A percentile compares a stretch with the other conserved stretches of the same genome.
These are phyloP conservation scores for Apiospora pterosperma DNA, from an alignment of 2,329 filamentous ascomycete genomes.

Conservation along the genomic window DNA sequence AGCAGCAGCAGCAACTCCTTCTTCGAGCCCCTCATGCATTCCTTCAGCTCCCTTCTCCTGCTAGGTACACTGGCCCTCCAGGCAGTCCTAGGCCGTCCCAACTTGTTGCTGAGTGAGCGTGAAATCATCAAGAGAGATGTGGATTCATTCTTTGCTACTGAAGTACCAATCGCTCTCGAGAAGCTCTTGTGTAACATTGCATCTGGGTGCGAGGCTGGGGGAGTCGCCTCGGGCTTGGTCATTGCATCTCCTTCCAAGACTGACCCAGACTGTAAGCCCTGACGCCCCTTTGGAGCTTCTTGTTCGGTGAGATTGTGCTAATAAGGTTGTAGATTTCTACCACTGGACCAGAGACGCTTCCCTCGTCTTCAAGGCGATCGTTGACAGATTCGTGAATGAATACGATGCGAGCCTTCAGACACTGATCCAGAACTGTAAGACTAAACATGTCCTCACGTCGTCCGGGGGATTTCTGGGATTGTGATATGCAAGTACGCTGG, in stretches of 20 bases:
- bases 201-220: slow-evolving; percentile 46
- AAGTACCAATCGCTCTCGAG: slow-evolving; percentile 48
- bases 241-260: slow-evolving; percentile 53
- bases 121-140: slow-evolving; percentile 44
- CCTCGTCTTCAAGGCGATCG: slow-evolving; percentile 64
- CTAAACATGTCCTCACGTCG: too few relatives aligned
- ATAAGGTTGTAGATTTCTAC: slow-evolving; percentile 58
- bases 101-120: slow-evolving; percentile 28
- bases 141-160: slow-evolving; percentile 49
- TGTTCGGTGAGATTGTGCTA: slow-evolving; percentile 5
- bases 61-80: slow-evolving; percentile 50
- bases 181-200: slow-evolving; percentile 60
- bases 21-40: slow-evolving; percentile 44
- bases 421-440: slow-evolving; percentile 56
- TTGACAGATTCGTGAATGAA: slow-evolving; percentile 60
- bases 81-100: slow-evolving; percentile 45
- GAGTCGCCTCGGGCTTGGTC: slow-evolving; percentile 48
- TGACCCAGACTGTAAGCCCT: slow-evolving; percentile 52
- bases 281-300: neutral
- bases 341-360: slow-evolving; percentile 77
- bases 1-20: slow-evolving; percentile 23
- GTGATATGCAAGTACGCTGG: neutral
- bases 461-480: too few relatives aligned
- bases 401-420: slow-evolving; percentile 57
- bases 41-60: slow-evolving; percentile 46